A percentile compares a stretch with the other conserved stretches of the same genome.
phyloP scores from a whole-genome alignment of 202 grass and related monocot species.

The Hordeum pubiflorum region DNA sequence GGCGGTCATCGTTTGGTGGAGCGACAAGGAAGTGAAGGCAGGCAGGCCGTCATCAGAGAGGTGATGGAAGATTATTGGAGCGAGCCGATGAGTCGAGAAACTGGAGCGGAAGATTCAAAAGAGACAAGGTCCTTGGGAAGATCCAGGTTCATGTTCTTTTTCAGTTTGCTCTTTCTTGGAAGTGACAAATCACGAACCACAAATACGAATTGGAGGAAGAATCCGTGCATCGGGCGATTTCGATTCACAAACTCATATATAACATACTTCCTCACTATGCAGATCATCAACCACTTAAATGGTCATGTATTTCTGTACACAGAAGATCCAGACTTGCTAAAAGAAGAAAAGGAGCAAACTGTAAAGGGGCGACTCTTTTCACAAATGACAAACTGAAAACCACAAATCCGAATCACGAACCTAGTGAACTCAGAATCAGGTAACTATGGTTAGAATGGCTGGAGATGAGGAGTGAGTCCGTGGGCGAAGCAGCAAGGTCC shows the following conservation, averaged over 20 bases:
- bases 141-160: background rate
- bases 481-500: background rate
- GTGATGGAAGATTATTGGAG: background rate
- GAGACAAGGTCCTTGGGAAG: background rate
- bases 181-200: background rate
- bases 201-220: background rate
- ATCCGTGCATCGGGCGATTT: background rate
- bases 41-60: background rate
- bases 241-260: background rate
- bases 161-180: background rate
- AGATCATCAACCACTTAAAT: background rate
- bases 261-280: background rate
- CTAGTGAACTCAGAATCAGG: background rate
- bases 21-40: background rate
- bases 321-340: background rate
- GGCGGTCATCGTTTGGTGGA: background rate
- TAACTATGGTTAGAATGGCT: background rate
- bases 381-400: background rate
- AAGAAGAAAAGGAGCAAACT: background rate
- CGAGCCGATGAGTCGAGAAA: background rate
- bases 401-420: background rate
- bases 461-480: background rate
- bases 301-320: background rate
- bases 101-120: background rate
- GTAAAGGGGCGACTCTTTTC: background rate